Percentiles rank a stretch among this genome's conserved stretches.
Evolutionary conservation across 208 protist species (phyloP).

Genomic region (Angomonas deanei): DNA sequence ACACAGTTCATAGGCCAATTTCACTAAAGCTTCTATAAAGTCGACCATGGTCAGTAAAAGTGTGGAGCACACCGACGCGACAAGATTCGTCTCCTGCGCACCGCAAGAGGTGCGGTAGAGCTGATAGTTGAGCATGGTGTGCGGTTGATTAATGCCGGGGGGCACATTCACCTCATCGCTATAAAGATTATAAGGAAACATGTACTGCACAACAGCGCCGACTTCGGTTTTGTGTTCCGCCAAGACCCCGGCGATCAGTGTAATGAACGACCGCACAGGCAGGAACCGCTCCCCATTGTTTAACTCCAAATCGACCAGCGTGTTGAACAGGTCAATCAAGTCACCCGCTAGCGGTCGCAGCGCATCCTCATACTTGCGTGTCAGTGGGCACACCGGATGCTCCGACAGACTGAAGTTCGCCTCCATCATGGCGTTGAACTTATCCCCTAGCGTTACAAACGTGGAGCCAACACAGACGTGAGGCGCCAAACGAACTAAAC

Average conservation of each 20-base stretch:
- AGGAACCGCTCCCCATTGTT: slow-evolving; percentile 16
- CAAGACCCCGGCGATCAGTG: slow-evolving; percentile 11
- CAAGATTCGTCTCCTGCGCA: slow-evolving; percentile 9
- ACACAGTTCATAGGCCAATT: slow-evolving; percentile 15
- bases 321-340: slow-evolving; percentile 16
- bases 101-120: slow-evolving; percentile 38
- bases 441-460: slow-evolving; percentile 20
- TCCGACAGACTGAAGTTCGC: slow-evolving; percentile 10
- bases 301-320: slow-evolving; percentile 17
- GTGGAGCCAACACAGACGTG: slow-evolving; percentile 36
- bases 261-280: slow-evolving; percentile 14
- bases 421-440: slow-evolving; percentile 53
- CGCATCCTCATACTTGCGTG: slow-evolving; percentile 17
- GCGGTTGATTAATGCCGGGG: slow-evolving; percentile 31
- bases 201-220: slow-evolving; percentile 6
- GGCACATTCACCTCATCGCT: slow-evolving; percentile 12
- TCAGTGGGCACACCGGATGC: slow-evolving; percentile 40
- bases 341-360: slow-evolving; percentile 16
- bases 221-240: slow-evolving; percentile 11
- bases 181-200: slow-evolving; percentile 25
- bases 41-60: slow-evolving; percentile 61
- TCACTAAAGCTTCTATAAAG: slow-evolving; percentile 69
- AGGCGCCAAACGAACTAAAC: slow-evolving; percentile 56
- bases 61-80: slow-evolving; percentile 24
- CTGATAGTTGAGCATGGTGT: slow-evolving; percentile 20